phyloP scores from a whole-genome alignment of 257 asterid genomes.

The Nicotiana benthamiana region DNA sequence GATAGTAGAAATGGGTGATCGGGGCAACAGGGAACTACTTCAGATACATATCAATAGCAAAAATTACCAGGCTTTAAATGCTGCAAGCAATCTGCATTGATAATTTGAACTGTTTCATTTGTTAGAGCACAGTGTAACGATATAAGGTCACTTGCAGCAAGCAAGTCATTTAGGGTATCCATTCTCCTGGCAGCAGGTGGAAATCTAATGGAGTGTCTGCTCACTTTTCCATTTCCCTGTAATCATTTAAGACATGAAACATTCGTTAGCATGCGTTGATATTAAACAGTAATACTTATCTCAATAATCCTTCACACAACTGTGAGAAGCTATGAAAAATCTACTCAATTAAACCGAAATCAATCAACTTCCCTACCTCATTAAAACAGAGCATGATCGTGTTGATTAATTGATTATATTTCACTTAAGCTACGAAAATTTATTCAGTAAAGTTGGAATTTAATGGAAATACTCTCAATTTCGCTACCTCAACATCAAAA shows the following conservation, averaged over 20 bases:
- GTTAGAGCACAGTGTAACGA: constrained; percentile 91
- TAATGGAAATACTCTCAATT: not conserved
- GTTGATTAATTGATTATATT: constrained; percentile 8
- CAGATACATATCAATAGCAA: not conserved
- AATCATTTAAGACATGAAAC: not conserved
- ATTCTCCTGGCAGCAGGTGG: constrained; percentile 96
- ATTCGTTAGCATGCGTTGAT: not conserved
- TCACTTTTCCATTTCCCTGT: constrained; percentile 62
- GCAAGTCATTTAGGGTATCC: constrained; percentile 97
- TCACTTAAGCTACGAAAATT: not conserved
- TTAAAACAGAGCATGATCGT: constrained; percentile 89
- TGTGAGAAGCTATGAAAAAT: not conserved
- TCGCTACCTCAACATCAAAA: constrained; percentile 67
- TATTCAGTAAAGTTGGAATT: not conserved
- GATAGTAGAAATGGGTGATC: constrained; percentile 7
- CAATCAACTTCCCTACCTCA: constrained; percentile 28
- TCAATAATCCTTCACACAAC: not conserved
- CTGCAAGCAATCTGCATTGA: constrained; percentile 86
- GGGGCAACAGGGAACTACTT: not conserved
- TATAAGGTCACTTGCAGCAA: constrained; percentile 95
- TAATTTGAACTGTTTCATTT: constrained; percentile 78
- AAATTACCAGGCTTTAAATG: constrained; percentile 80
- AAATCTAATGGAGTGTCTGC: constrained; percentile 53
- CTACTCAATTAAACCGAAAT: not conserved
- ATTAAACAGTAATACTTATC: not conserved